Evolutionary conservation across 2,329 filamentous ascomycete species (phyloP), one percentile per base, ranked within the genome.

Genomic region (Amesomyces nigricolor): DNA sequence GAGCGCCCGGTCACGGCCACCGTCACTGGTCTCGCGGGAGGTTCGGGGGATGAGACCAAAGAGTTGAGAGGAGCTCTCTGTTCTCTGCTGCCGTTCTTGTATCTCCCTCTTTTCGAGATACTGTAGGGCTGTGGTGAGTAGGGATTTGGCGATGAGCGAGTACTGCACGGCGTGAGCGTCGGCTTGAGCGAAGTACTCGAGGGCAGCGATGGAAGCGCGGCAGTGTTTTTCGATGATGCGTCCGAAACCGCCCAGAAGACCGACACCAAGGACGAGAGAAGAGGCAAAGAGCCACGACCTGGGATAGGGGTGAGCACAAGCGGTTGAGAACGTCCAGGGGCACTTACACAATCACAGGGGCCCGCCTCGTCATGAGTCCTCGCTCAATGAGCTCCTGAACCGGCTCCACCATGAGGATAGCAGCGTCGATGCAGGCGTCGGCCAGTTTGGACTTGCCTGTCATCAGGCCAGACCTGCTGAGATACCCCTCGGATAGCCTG

Each of bases 211-310:
- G 0, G 75, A 75, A 65, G 73, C 72, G 29, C 72, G 72, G 1
- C 72, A 74, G 55, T 79, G 72, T 54, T 76, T 78, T 51, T 80
- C 78, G 0, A 80, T 70, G 13, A 78, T 73, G 4, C 77, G 74
- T 2, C 78, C 78, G 37, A 80, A 81, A 0, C 74, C 74, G 1
- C 76, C 77, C 0, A 81, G 68, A 0, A 80, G 72, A 0, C 78
- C 78, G 1, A 79, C 68, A 0, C 78, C 78, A 0, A 80, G 71
- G 0, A 80, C 78, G 0, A 81, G 71, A 0, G 78, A 79, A 1
- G 77, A 73, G 0, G 78, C 76, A 57, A 81, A 81, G 0, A 80
- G 64, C 78, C 78, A 81, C 0, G 77, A 79, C 3, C 78, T 79
- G 37, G 1, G 39, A 8, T 8, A 16, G 9, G 7, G 38, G 2